Conservation (phyloP, 2,329 filamentous ascomycete genomes). For the Ophiostoma himal-ulmi region DNA sequence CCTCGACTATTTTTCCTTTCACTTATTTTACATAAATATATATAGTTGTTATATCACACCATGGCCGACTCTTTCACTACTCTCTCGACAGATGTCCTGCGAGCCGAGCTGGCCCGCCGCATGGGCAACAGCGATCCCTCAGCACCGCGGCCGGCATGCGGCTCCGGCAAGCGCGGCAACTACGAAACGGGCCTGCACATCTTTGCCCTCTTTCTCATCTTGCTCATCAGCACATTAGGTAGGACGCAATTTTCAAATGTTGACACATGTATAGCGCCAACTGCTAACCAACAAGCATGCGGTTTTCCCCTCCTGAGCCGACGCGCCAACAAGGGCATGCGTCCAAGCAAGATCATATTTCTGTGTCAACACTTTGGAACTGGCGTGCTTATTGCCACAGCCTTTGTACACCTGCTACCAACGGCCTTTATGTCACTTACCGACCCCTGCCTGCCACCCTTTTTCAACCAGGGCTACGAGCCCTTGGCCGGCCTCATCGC, state of each 20-base stretch:
- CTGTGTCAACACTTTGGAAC: constrained; percentile 72
- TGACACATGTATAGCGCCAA: not conserved
- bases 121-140: constrained; percentile 35
- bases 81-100: constrained; percentile 44
- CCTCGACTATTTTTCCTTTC: not conserved
- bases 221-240: constrained; percentile 45
- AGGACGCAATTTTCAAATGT: not conserved
- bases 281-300: constrained; percentile 43
- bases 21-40: not conserved
- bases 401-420: constrained; percentile 71
- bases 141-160: constrained; percentile 44
- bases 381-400: constrained; percentile 78
- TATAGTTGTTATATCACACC: not conserved
- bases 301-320: constrained; percentile 61
- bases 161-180: constrained; percentile 45
- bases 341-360: constrained; percentile 57
- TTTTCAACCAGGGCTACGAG: constrained; percentile 73
- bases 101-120: constrained; percentile 48
- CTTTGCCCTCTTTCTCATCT: constrained; percentile 60
- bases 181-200: constrained; percentile 66
- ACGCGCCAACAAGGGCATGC: constrained; percentile 50
- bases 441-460: constrained; percentile 66
- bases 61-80: constrained; percentile 11
- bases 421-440: constrained; percentile 62
- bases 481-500: constrained; percentile 76